Evolutionary conservation across 2,329 filamentous ascomycete species (phyloP).

Genomic region (Cytospora schulzeri): DNA sequence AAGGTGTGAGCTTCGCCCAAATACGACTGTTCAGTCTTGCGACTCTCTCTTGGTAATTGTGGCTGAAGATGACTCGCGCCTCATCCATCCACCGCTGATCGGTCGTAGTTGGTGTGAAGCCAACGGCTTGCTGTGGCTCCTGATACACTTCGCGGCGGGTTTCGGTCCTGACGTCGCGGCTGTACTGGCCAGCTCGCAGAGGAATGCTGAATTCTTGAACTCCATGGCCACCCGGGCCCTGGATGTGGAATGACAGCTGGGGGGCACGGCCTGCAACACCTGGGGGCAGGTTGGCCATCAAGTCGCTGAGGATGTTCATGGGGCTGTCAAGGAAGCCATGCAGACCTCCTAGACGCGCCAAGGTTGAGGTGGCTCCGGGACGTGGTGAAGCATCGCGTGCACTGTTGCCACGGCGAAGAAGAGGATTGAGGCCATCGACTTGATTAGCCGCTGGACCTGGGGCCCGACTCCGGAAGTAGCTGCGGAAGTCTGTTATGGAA

Average conservation of each 20-base stretch:
- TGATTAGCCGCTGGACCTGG: constrained; percentile 55
- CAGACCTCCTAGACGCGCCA: constrained; percentile 52
- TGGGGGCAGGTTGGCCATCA: constrained; percentile 55
- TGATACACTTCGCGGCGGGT: constrained; percentile 52
- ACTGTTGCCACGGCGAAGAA: constrained; percentile 67
- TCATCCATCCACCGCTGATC: constrained; percentile 85
- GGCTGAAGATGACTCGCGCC: constrained; percentile 80
- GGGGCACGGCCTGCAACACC: constrained; percentile 50
- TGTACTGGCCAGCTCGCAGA: constrained; percentile 35
- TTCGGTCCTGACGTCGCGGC: constrained; percentile 49
- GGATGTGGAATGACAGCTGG: constrained; percentile 62
- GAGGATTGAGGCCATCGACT: constrained; percentile 85
- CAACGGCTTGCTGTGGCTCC: constrained; percentile 73
- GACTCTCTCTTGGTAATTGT: constrained; percentile 67
- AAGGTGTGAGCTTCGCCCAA: constrained; percentile 74
- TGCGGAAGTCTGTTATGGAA: constrained; percentile 47
- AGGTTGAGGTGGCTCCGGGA: constrained; percentile 47
- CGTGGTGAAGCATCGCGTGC: constrained; percentile 52
- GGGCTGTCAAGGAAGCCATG: constrained; percentile 51
- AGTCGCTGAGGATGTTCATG: constrained; percentile 57
- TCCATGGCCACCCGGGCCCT: constrained; percentile 48
- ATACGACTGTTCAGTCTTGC: constrained; percentile 69
- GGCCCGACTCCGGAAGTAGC: constrained; percentile 56
- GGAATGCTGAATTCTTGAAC: constrained; percentile 55
- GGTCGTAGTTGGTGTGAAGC: constrained; percentile 74